phyloP scores from a whole-genome alignment of 192 early-diverging fungal genomes.

The Coemansia sp. region DNA sequence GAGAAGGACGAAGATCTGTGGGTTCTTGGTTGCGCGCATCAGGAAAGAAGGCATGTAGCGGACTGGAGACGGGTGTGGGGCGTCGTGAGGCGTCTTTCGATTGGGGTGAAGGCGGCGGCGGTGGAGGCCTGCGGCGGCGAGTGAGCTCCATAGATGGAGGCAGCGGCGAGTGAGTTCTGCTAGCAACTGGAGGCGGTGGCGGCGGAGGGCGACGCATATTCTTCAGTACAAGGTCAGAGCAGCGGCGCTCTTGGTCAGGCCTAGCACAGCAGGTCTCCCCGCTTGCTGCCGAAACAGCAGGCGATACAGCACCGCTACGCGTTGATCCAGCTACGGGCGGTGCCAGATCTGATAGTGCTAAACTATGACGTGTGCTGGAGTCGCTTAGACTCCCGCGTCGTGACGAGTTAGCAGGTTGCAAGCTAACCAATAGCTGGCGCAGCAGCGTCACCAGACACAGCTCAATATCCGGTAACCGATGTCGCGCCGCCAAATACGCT shows the following conservation, averaged over 20 bases:
- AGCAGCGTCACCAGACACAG: slow-evolving; percentile 47
- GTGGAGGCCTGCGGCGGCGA: slow-evolving; percentile 33
- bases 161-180: slow-evolving; percentile 1
- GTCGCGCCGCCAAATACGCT: slow-evolving; percentile 39
- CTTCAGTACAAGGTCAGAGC: background rate
- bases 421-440: slow-evolving; percentile 44
- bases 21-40: background rate
- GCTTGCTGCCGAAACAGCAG: slow-evolving; percentile 36
- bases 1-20: slow-evolving; percentile 11
- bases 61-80: background rate
- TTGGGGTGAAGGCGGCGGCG: slow-evolving; percentile 25
- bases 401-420: slow-evolving; percentile 15
- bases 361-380: slow-evolving; percentile 39
- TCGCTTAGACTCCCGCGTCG: slow-evolving; percentile 38
- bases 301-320: slow-evolving; percentile 26
- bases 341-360: slow-evolving; percentile 22
- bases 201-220: slow-evolving; percentile 19
- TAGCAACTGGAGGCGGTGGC: slow-evolving; percentile 11
- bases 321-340: background rate
- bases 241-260: slow-evolving; percentile 9
- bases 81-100: background rate
- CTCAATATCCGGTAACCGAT: slow-evolving; percentile 52
- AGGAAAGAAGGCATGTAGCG: background rate
- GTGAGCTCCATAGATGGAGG: slow-evolving; percentile 1
- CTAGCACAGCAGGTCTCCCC: slow-evolving; percentile 43